Base-by-base conservation (phyloP, 305 asterid genomes). In the Fraxinus sp. region DNA sequence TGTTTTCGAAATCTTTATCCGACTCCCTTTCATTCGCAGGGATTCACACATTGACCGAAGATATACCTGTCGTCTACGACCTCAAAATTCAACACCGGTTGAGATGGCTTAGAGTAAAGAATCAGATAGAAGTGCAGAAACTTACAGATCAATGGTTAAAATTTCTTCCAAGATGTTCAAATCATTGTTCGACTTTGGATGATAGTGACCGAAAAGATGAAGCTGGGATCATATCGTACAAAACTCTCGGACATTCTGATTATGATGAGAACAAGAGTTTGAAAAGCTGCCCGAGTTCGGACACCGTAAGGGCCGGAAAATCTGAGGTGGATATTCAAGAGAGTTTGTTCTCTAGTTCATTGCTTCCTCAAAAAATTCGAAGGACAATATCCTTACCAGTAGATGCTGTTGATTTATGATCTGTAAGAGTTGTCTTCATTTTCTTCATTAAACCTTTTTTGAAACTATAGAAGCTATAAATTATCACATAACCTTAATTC, bases 81-180 rank as follows among this genome's bases (percentile, higher is more conserved):
- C 1, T 49, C 30, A 85, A 86, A 82, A 78, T 20, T 49, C 87
- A 79, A 75, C 89, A 88, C 80, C 93, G 90, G 78, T 76, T 91
- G 33, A 89, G 92, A 84, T 91, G 96, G 96, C 91, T 92, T 30
- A 92, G 91, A 89, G 96, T 93, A 64, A 93, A 88, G 89, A 91
- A 89, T 77, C 92, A 87, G 72, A 85, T 79, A 83, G 90, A 91
- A 83, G 18, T 90, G 88, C 87, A 89, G 80, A 92, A 89, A 37
- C 84, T 93, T 49, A 87, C 85, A 16, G 92, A 89, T 85, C 85
- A 89, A 68, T 88, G 85, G 20, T 79, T 83, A 1, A 84, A 88
- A 74, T 77, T 80, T 5, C 35, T 64, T 78, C 66, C 84, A 64
- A 83, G 41, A 70, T 32, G 41, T 70, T 13, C 41, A 1, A 70